phyloP scores from a whole-genome alignment of 768 basidiomycete genomes.

The Kondoa subrosea region DNA sequence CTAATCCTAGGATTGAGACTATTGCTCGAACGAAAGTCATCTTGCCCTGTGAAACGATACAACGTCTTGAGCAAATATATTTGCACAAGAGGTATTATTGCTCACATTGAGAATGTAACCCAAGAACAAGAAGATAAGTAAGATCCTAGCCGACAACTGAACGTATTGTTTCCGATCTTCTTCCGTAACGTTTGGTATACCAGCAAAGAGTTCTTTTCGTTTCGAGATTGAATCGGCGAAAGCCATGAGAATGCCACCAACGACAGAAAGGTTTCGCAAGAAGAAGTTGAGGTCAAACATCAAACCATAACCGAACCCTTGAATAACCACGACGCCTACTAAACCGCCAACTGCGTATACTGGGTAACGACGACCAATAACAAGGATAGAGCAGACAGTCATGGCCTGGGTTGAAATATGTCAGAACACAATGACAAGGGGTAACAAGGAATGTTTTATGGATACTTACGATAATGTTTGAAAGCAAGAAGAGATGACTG shows the following conservation, averaged over 20 bases:
- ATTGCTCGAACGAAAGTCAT: constrained; percentile 76
- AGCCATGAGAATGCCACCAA: constrained; percentile 97
- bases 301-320: constrained; percentile 96
- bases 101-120: constrained; percentile 70
- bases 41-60: constrained; percentile 37
- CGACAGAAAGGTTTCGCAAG: constrained; percentile 94
- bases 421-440: no score
- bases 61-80: not conserved
- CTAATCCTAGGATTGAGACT: constrained; percentile 75
- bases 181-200: constrained; percentile 62
- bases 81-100: not conserved
- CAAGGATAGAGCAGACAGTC: constrained; percentile 62
- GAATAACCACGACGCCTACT: constrained; percentile 74
- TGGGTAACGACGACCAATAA: constrained; percentile 71
- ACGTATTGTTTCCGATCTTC: constrained; percentile 98
- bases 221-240: constrained; percentile 88
- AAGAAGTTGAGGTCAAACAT: constrained; percentile 99
- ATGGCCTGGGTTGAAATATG: constrained; percentile 48
- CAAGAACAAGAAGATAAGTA: constrained; percentile 97
- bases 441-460: not conserved
- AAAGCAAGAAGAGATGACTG: constrained; percentile 75
- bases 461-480: constrained; percentile 71
- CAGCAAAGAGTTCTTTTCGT: constrained; percentile 65
- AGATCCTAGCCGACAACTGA: constrained; percentile 79
- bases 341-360: constrained; percentile 82